phyloP scores from a whole-genome alignment of 805 yeast species.

The Candida maltosa region DNA sequence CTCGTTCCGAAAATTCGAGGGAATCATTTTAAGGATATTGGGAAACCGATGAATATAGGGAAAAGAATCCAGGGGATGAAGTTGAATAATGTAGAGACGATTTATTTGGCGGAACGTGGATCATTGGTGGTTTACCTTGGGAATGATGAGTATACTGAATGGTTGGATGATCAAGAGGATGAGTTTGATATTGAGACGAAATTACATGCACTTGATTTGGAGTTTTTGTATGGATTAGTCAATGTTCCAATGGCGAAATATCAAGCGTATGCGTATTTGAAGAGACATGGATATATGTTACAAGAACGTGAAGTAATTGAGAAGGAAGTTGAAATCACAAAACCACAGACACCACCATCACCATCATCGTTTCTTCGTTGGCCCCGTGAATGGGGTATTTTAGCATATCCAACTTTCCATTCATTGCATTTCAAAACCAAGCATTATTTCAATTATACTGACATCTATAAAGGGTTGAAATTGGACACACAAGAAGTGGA shows the following conservation, averaged over 20 bases:
- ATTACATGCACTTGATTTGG: conserved; percentile 48
- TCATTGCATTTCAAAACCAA: conserved; percentile 16
- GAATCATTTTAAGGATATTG: conserved; percentile 69
- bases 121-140: conserved; percentile 29
- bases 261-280: conserved; percentile 69
- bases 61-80: conserved; percentile 30
- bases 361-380: neutral
- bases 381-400: conserved; percentile 11
- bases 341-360: too few relatives aligned
- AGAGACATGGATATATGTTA: conserved; percentile 76
- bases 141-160: conserved; percentile 16
- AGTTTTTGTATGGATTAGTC: conserved; percentile 58
- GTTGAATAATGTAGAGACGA: conserved; percentile 63
- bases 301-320: conserved; percentile 13
- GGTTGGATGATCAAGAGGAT: conserved; percentile 17
- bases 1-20: conserved; percentile 58
- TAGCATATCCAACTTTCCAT: conserved; percentile 12
- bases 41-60: conserved; percentile 41
- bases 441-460: conserved; percentile 24
- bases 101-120: conserved; percentile 83
- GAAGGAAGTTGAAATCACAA: neutral
- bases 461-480: conserved; percentile 18
- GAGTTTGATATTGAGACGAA: conserved; percentile 9
- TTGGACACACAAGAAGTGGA: conserved; percentile 10
- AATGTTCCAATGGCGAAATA: conserved; percentile 48